Base-by-base conservation (phyloP, 2,329 filamentous ascomycete genomes). In the Graphilbum sp. region DNA sequence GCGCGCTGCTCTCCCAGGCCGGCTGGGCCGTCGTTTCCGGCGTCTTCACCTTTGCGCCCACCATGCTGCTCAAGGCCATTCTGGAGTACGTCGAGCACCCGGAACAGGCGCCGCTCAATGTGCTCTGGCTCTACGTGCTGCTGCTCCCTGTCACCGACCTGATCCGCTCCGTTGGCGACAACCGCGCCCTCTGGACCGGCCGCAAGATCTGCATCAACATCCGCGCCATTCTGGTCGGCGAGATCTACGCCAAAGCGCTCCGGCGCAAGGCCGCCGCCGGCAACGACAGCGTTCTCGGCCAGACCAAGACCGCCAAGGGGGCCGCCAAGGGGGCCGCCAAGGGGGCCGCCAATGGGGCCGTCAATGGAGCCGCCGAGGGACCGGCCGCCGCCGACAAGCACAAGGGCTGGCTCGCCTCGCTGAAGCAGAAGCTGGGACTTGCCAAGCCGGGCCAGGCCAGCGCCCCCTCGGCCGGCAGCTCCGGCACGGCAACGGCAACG, bases 191-290 rank as follows among this genome's bases (percentile, higher is more conserved):
- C 0, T 98, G 84, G 82, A 80, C 93, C 42, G 90, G 90, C 15
- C 79, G 90, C 40, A 94, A 86, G 57, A 82, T 96, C 44, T 95
- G 87, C 58, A 88, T 98, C 49, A 79, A 85, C 44, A 68, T 96
- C 32, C 80, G 88, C 45, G 87, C 90, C 36, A 90, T 98, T 52
- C 86, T 98, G 44, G 85, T 98, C 47, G 90, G 90, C 39, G 90
- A 98, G 52, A 90, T 98, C 34, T 98, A 98, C 55, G 83, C 86
- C 41, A 98, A 98, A 61, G 85, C 90, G 2, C 68, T 98, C 16
- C 77, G 92, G 45, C 78, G 90, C 49, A 93, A 93, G 58, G 88
- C 86, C 16, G 79, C 85, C 18, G 77, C 87, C 9, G 73, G 77
- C 16, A 69, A 67, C 29, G 86, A 96, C 47, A 76, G 79, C 38